Percentiles rank a stretch among this genome's conserved stretches.
Conservation (phyloP, 2,329 filamentous ascomycete species). For the Fusarium chlamydosporum region DNA sequence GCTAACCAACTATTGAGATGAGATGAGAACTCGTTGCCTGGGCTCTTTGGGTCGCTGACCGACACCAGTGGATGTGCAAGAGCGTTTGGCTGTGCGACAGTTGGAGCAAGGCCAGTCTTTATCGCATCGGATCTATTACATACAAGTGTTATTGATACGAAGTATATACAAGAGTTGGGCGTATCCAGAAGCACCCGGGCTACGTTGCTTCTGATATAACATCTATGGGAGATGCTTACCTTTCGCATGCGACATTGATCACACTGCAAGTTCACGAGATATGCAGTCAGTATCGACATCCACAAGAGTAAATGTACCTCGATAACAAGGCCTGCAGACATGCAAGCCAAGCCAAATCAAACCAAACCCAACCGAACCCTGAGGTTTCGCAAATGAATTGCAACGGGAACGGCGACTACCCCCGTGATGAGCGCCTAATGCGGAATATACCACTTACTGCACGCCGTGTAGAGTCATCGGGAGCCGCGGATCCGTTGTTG, state of each 20-base stretch:
- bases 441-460: slow-evolving; percentile 54
- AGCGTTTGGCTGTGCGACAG: slow-evolving; percentile 66
- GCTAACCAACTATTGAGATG: slow-evolving; percentile 69
- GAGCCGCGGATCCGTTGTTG: slow-evolving; percentile 50
- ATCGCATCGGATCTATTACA: slow-evolving; percentile 68
- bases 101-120: slow-evolving; percentile 72
- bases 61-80: slow-evolving; percentile 68
- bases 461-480: slow-evolving; percentile 56
- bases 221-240: slow-evolving; percentile 51
- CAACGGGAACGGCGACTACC: not conserved
- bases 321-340: slow-evolving; percentile 1
- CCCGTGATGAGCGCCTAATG: slow-evolving; percentile 20
- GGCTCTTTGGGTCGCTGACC: slow-evolving; percentile 69
- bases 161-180: not conserved
- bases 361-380: not conserved
- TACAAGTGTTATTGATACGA: slow-evolving; percentile 40
- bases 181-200: slow-evolving; percentile 8
- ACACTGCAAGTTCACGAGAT: slow-evolving; percentile 54
- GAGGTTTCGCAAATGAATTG: not conserved
- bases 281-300: slow-evolving; percentile 14
- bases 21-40: slow-evolving; percentile 70
- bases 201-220: slow-evolving; percentile 17
- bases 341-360: slow-evolving; percentile 1
- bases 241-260: slow-evolving; percentile 62
- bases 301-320: not conserved